Percentiles rank a stretch among this genome's conserved stretches.
phyloP scores from a whole-genome alignment of 106 monocot species.

The Amphibolis antarctica region DNA sequence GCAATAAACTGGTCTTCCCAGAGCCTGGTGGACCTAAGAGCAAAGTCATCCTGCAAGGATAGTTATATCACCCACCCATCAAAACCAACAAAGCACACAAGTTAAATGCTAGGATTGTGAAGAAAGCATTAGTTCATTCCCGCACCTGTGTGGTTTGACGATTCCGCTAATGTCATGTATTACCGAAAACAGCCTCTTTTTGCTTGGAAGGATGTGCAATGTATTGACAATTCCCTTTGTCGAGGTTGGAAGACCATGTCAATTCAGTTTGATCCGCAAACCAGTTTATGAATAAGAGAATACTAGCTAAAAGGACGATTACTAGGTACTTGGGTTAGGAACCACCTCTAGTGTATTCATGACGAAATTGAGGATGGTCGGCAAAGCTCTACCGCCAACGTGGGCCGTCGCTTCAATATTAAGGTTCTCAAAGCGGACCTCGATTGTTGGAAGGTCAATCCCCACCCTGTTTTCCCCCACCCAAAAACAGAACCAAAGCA shows the following conservation, averaged over 20 bases:
- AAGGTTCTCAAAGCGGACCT: conserved; percentile 19
- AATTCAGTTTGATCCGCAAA: not conserved
- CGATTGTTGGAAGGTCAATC: conserved; percentile 19
- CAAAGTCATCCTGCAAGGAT: conserved; percentile 42
- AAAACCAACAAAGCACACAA: not conserved
- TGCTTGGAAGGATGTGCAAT: conserved; percentile 37
- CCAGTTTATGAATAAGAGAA: not conserved
- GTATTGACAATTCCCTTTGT: conserved; percentile 21
- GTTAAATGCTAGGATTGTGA: not conserved
- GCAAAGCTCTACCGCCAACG: conserved; percentile 12
- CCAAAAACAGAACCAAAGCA: not conserved
- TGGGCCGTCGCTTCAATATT: conserved; percentile 6
- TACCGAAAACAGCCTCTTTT: conserved; percentile 32
- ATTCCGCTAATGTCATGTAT: conserved; percentile 48
- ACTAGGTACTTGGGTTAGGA: not conserved
- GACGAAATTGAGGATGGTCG: conserved; percentile 7
- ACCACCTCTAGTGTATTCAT: conserved; percentile 38
- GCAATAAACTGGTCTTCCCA: conserved; percentile 52
- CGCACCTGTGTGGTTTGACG: conserved; percentile 51
- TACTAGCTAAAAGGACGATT: not conserved
- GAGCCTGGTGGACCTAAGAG: conserved; percentile 61
- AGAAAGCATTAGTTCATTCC: not conserved
- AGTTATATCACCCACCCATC: not conserved
- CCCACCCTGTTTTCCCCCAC: conserved; percentile 8
- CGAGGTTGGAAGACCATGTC: not conserved